Percentiles rank a stretch among this genome's conserved stretches.
These are phyloP conservation scores for Lipomyces starkeyi DNA, from an alignment of 805 yeast genomes.

Conservation along the genomic window DNA sequence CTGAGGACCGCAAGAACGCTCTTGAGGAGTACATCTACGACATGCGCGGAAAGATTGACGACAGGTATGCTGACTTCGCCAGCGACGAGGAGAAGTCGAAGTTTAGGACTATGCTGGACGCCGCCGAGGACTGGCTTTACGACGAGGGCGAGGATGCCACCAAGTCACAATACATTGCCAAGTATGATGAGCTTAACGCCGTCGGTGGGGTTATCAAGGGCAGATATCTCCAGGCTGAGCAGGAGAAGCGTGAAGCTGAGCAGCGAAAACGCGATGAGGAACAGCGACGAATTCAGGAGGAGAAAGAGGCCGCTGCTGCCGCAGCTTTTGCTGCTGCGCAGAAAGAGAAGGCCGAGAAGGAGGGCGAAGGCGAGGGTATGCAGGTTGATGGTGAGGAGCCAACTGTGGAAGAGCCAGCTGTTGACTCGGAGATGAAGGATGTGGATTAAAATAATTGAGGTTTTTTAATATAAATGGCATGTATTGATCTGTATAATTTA, in stretches of 20 bases:
- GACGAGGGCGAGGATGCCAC: conserved; percentile 96
- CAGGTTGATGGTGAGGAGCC: conserved; percentile 14
- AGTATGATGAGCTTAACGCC: conserved; percentile 94
- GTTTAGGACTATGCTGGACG: conserved; percentile 71
- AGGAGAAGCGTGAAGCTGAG: conserved; percentile 82
- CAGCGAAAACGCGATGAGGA: conserved; percentile 85
- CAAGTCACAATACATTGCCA: conserved; percentile 96
- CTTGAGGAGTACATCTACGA: conserved; percentile 98
- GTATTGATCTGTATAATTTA: neutral
- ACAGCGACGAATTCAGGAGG: conserved; percentile 84
- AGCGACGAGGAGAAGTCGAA: conserved; percentile 86
- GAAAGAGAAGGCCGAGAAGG: conserved; percentile 15
- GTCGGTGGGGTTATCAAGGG: conserved; percentile 95
- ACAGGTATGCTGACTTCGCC: conserved; percentile 85
- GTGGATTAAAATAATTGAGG: conserved; percentile 19
- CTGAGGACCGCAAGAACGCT: conserved; percentile 98
- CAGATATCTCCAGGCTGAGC: conserved; percentile 93
- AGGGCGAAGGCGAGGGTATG: conserved; percentile 17
- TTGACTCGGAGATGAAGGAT: conserved; percentile 31
- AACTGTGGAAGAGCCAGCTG: conserved; percentile 16
- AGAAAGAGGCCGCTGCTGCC: conserved; percentile 63
- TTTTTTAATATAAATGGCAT: neutral
- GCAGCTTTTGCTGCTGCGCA: conserved; percentile 43
- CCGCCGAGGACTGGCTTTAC: conserved; percentile 98
- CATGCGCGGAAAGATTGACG: conserved; percentile 95